Base-by-base conservation (phyloP, 1,284 basidiomycete genomes). In the Cerioporus squamosus region DNA sequence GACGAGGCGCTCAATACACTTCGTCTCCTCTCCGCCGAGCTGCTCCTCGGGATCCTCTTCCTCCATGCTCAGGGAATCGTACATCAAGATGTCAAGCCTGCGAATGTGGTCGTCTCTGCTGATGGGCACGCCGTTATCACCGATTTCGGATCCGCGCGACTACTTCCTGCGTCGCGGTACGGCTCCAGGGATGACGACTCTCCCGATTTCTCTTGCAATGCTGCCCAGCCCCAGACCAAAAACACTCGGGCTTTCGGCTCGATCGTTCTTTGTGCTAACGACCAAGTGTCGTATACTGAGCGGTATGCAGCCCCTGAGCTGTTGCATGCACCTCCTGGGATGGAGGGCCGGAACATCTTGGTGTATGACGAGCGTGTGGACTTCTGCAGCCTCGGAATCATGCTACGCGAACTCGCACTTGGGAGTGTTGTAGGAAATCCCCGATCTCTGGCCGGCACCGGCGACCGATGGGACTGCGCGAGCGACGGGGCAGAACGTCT, bases 51-150 rank as follows among this genome's bases (percentile, higher is more conserved):
- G 7, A 44, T 65, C 7, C 46, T 52, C 3, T 64, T 63, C 44
- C 48, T 67, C 12, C 67, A 68, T 51, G 20, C 39, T 7, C 67
- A 84, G 63, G 77, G 80, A 42, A 80, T 86, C 61, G 70, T 87
- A n/a, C 86, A 88, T 68, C 82, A 86, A 44, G 86, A 88, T 67
- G 79, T 88, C 74, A 88, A 88, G 67, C 80, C 85, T 3, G 84
- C 85, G 45, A 88, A 88, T 66, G 72, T 88, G 50, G 76, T 88
- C n/a, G 81, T 88, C 59, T 77, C 78, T 65, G 79, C 82, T 61
- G 64, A 74, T 5, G 82, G 82, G 14, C 67, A 70, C 20, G 74
- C 80, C 46, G 79, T 80, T 70, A 83, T 88, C 56, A 84, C 85
- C 53, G 86, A 88, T 67, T 87, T 88, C 65, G 86, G 86, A 51